Evolutionary conservation across 1,139 yeast genomes (phyloP), one percentile per base, ranked within the genome.

Genomic region (Protomyces gravidus): DNA sequence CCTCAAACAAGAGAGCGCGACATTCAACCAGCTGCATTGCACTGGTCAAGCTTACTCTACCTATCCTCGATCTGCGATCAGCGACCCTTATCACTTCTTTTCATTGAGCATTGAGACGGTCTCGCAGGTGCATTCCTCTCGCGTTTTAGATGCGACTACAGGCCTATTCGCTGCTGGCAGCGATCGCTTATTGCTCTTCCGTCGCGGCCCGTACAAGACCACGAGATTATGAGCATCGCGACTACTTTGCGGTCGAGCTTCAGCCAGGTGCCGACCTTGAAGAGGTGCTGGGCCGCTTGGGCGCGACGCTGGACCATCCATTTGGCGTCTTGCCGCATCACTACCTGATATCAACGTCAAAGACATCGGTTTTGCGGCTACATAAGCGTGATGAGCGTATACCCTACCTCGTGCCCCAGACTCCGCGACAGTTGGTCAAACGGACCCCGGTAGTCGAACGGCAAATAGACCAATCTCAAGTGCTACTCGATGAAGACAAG

Each of bases 301-400:
- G 65, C 15, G 70, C 73, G 69, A 53, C 62, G 23, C 71, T 67
- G 50, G 75, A 72, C 60, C 72, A 70, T 55, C 68, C 68, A 4
- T 40, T 72, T 11, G 71, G 70, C 21, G 62, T 68, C 13, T 59
- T 72, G n/a, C 61, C 64, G n/a, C 62, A 71, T 62, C 72, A 71
- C 50, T 69, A 70, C 60, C 63, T 72, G 2, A 71, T 71, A 60
- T 71, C 75, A 1, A 63, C 67, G 3, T 65, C 68, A 4, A 40
- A 28, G 17, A 15, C 13, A 11, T 11, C 15, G 9, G 45, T 11
- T 17, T 19, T 27, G 15, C 7, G 13, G 25, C 36, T 49, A n/a
- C 33, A 48, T n/a, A 50, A 47, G 21, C 47, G 50, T 4, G 26
- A 19, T 27, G 17, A 13, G 1, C 19, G 47, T 6, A 25, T 50